Evolutionary conservation across 176 grass and related monocot species (phyloP).

Genomic region (Elaeis guineensis): DNA sequence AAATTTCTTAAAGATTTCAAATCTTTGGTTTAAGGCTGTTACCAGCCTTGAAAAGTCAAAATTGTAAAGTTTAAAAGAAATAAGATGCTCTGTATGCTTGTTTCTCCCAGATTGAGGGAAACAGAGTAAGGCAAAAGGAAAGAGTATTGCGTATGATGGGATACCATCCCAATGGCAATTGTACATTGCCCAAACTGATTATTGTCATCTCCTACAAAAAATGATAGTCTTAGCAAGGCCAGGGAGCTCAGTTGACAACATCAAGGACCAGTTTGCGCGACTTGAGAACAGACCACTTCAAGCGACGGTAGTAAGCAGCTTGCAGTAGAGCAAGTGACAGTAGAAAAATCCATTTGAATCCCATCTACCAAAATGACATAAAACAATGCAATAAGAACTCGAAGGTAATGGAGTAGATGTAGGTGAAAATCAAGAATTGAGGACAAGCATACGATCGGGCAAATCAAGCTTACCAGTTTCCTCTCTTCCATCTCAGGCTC

Average conservation of each 20-base stretch:
- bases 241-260: slow-evolving; percentile 68
- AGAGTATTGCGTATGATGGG: slow-evolving; percentile 27
- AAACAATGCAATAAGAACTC: slow-evolving; percentile 9
- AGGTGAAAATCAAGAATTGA: too few relatives aligned
- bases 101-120: too few relatives aligned
- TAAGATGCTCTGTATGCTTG: too few relatives aligned
- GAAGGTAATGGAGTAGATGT: too few relatives aligned
- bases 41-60: too few relatives aligned
- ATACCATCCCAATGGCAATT: slow-evolving; percentile 37
- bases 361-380: slow-evolving; percentile 38
- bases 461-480: slow-evolving; percentile 60
- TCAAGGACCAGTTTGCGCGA: slow-evolving; percentile 86
- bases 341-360: slow-evolving; percentile 98
- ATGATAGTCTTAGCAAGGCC: slow-evolving; percentile 10
- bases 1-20: too few relatives aligned
- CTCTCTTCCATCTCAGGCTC: slow-evolving; percentile 99
- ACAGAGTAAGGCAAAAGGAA: slow-evolving; percentile 17
- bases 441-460: neutral
- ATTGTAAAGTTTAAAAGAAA: too few relatives aligned
- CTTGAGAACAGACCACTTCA: slow-evolving; percentile 91
- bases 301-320: slow-evolving; percentile 93
- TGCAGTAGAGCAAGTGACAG: slow-evolving; percentile 91
- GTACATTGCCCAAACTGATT: slow-evolving; percentile 40
- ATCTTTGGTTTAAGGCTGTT: too few relatives aligned
- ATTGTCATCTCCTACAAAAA: slow-evolving; percentile 37